Base-by-base conservation (phyloP, 306 rosid genomes). In the Gleditsia sinensis region DNA sequence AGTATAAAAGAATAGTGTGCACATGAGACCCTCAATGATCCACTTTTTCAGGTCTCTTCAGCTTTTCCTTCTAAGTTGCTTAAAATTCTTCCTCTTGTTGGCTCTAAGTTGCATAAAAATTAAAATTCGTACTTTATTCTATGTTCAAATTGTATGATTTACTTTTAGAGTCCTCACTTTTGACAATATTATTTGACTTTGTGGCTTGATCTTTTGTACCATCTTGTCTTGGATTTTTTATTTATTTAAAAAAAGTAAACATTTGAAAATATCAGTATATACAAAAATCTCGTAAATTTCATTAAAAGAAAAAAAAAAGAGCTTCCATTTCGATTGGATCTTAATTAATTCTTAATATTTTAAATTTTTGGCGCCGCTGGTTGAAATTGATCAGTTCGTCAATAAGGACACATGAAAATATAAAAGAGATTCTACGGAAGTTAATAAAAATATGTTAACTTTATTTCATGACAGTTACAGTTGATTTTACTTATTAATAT, bases 1-100 rank as follows among this genome's bases (percentile, higher is more conserved):
- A 34, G 73, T 48, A 37, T 25, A 53, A 19, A 60, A 67, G 88
- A 83, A 88, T 84, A 82, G 76, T 60, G 79, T 81, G 79, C 90
- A 80, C 82, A 78, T 75, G 79, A 70, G 21, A 16, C 54, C 69
- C 75, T 78, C 67, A 37, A 12, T 60, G 1, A 9, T 37, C 0
- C 6, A 24, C 80, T 30, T 19, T 70, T 25, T 56, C 60, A 21
- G 53, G 75, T 79, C 64, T 37, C 80, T 36, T 49, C 58, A 45
- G 32, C 72, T 65, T 70, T 27, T 63, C 42, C 32, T 43, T 53
- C 70, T 77, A 49, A 62, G 42, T 63, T 69, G 62, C 65, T 27
- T 27, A 11, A 16, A 37, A 4, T 45, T 45, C 51, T 32, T 37
- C 49, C 7, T 33, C 36, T 50, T 49, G 11, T 30, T 49, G 62